phyloP scores from a whole-genome alignment of 306 rosid species.

The Fragaria vesca region DNA sequence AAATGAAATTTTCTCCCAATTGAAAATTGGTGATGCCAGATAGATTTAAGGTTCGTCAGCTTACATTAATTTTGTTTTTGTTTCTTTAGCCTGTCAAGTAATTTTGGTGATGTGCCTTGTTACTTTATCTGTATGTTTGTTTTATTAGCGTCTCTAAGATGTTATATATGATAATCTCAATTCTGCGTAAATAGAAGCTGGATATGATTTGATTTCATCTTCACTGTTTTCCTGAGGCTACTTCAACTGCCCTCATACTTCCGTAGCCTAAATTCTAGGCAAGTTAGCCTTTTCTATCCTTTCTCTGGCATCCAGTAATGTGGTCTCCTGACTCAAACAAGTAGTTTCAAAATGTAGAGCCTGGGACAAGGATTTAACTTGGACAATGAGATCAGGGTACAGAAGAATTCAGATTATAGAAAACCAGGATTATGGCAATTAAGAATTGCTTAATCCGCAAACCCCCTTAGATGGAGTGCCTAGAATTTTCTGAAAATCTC shows the following conservation, averaged over 20 bases:
- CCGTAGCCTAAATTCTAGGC: not conserved
- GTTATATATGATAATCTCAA: not conserved
- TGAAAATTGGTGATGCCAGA: slow-evolving; percentile 31
- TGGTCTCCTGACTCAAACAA: not conserved
- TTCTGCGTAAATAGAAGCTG: not conserved
- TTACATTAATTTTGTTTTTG: not conserved
- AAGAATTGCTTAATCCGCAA: not conserved
- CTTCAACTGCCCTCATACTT: not conserved
- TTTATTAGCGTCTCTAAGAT: not conserved
- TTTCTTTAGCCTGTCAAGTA: not conserved
- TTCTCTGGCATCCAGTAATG: not conserved
- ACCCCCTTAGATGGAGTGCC: not conserved
- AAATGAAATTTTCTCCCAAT: slow-evolving; percentile 35
- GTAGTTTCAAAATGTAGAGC: not conserved
- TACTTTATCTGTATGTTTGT: not conserved
- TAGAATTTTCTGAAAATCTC: no score
- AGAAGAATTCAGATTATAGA: not conserved
- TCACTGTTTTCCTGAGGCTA: not conserved
- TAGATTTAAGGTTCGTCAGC: not conserved
- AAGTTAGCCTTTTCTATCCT: not conserved
- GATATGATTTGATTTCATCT: not conserved
- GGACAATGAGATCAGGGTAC: not conserved
- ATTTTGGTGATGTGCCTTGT: not conserved
- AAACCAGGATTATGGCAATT: not conserved
- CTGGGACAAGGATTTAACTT: not conserved